Conservation (phyloP, 257 asterid species). For the Forsythia suspensa region DNA sequence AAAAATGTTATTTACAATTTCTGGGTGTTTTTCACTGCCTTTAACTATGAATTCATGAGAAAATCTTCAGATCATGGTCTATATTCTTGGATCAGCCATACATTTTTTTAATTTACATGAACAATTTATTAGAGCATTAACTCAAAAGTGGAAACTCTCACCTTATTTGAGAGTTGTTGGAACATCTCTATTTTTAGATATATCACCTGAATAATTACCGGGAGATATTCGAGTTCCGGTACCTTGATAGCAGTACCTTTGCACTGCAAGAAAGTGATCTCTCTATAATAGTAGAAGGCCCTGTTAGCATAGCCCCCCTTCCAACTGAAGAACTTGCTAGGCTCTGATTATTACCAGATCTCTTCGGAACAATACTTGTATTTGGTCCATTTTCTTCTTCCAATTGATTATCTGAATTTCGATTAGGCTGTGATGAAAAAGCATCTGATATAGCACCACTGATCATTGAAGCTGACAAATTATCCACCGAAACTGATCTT, state of each 20-base stretch:
- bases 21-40: not conserved
- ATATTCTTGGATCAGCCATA: not conserved
- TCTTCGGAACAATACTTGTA: slow-evolving; percentile 11
- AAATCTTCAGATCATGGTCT: not conserved
- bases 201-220: slow-evolving; percentile 3
- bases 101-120: not conserved
- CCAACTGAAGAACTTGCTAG: not conserved
- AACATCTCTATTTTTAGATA: not conserved
- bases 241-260: slow-evolving; percentile 38
- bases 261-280: slow-evolving; percentile 68
- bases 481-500: slow-evolving; percentile 62
- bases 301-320: slow-evolving; percentile 12
- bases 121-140: not conserved
- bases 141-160: slow-evolving; percentile 24
- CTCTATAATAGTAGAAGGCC: slow-evolving; percentile 34
- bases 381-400: slow-evolving; percentile 14
- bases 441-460: slow-evolving; percentile 30
- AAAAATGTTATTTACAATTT: not conserved
- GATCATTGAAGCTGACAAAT: slow-evolving; percentile 36
- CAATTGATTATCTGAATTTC: slow-evolving; percentile 19
- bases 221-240: slow-evolving; percentile 24
- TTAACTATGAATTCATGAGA: not conserved
- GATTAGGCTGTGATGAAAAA: slow-evolving; percentile 19
- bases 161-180: slow-evolving; percentile 18
- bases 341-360: slow-evolving; percentile 19